Evolutionary conservation across 352 stramenopile species (phyloP), one percentile per base, ranked within the genome.

Genomic region (Phytophthora aleatoria): DNA sequence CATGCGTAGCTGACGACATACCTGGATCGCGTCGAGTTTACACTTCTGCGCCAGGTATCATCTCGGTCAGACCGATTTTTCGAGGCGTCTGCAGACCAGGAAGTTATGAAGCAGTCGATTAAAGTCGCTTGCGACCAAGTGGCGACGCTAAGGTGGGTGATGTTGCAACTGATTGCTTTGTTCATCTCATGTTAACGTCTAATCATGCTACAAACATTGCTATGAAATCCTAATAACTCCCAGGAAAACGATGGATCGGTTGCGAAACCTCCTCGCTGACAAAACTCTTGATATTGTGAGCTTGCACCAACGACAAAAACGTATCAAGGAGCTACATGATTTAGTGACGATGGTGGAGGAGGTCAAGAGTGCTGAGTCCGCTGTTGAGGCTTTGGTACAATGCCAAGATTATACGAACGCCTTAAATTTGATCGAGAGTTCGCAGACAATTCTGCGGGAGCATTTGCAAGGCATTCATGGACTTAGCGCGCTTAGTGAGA

Each of bases 241-340:
- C 39, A 90, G 86, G 11, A 85, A 83, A 68, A 94, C 87, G 10
- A 94, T 95, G 87, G 79, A 94, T 51, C 79, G 87, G 13, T 58
- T 95, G 48, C 82, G 85, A 5, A 93, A 87, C 50, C 79, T 86
- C 11, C 72, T 95, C 2, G 85, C 87, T 6, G 84, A 93, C 60
- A 94, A 94, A 67, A 92, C 87, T 2, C 75, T 95, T 31, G 87
- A 92, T 50, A 95, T 95, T 57, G 81, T 95, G 62, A 93, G 83
- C 60, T 75, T 95, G n/a, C 85, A 95, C 54, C 78, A 83, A 15
- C 73, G 85, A 10, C 87, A 94, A 51, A 94, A 93, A 57, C 80
- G 84, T 9, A 90, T 94, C 28, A 85, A 83, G 1, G 83, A 94
- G 65, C 69, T 95, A 4, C 82, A 94, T 51, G 83, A 94, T 71